Evolutionary conservation across 2,329 filamentous ascomycete genomes (phyloP), one percentile per base, ranked within the genome.

Genomic region (Aspergillus neoniger): DNA sequence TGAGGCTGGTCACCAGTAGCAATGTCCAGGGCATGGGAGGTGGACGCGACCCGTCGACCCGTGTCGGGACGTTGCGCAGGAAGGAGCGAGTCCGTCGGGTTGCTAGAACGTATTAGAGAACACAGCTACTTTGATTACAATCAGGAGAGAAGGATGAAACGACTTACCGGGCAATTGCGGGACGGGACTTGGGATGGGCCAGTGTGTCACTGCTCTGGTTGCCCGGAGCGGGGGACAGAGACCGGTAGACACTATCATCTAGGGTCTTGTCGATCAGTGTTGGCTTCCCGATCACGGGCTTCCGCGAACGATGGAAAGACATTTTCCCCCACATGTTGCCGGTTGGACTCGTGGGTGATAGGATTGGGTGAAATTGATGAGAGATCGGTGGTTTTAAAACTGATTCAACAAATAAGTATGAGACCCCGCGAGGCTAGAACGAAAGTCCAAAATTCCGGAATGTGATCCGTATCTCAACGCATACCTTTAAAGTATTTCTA

Each of bases 1-100:
- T 65, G 48, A 44, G 55, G 25, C 43, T 55, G 57, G n/a, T 64
- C 63, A 10, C 58, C 62, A 21, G 28, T 41, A 79, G 81, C 71
- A 6, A 58, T 57, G 54, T 65, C 85, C 82, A 49, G 65, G 19
- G 86, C 86, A 71, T 90, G 89, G 50, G 87, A 66, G 15, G 88
- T 89, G 32, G 87, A 88, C 6, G 79, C 66, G n/a, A 83, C 82
- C 43, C 83, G 82, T 63, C 76, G 63, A 44, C 60, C 62, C 10
- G 60, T 47, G 36, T 59, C 63, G 59, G 64, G 61, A 41, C 64
- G 68, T 61, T 66, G 65, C 51, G 58, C 39, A 50, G 58, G 59
- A 41, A 63, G 48, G 55, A 60, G 51, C 39, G 66, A 57, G 50
- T 64, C 57, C 8, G 51, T 30, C 43, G 57, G 55, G 23, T 66